Evolutionary conservation across 192 early-diverging fungal species (phyloP).

Genomic region (Coemansia sp.): DNA sequence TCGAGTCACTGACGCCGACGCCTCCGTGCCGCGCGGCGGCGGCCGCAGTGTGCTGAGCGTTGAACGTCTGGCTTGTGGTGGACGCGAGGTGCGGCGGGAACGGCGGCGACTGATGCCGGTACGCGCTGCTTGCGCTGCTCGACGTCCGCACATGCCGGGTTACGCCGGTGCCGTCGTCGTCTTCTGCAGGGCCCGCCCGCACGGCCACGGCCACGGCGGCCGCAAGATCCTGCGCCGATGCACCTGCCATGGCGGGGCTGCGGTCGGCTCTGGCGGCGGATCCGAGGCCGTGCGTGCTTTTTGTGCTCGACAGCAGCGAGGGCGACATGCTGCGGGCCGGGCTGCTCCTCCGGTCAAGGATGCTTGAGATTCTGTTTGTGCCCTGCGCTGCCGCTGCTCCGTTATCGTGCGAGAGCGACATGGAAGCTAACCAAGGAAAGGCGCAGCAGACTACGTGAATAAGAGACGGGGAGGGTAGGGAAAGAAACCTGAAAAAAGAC

Average conservation of each 20-base stretch:
- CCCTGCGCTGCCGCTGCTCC: not conserved
- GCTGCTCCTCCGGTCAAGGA: conserved; percentile 7
- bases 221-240: conserved; percentile 1
- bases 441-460: too few species aligned
- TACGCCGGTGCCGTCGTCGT: not conserved
- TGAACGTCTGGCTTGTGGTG: conserved; percentile 3
- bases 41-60: conserved; percentile 13
- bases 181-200: not conserved
- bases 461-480: not conserved
- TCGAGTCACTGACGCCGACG: conserved; percentile 2
- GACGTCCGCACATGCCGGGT: conserved; percentile 1
- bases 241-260: not conserved
- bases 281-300: not conserved
- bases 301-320: not conserved
- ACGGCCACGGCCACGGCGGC: not conserved
- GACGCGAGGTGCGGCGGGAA: conserved; percentile 1
- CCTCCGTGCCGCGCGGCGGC: conserved; percentile 8
- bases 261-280: not conserved
- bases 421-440: not conserved
- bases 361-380: conserved; percentile 9
- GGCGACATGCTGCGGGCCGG: conserved; percentile 3
- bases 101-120: conserved; percentile 4
- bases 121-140: conserved; percentile 6
- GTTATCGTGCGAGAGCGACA: conserved; percentile 12
- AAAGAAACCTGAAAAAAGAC: not conserved